phyloP scores from a whole-genome alignment of 2,329 filamentous ascomycete species.

The Talaromyces sp. region DNA sequence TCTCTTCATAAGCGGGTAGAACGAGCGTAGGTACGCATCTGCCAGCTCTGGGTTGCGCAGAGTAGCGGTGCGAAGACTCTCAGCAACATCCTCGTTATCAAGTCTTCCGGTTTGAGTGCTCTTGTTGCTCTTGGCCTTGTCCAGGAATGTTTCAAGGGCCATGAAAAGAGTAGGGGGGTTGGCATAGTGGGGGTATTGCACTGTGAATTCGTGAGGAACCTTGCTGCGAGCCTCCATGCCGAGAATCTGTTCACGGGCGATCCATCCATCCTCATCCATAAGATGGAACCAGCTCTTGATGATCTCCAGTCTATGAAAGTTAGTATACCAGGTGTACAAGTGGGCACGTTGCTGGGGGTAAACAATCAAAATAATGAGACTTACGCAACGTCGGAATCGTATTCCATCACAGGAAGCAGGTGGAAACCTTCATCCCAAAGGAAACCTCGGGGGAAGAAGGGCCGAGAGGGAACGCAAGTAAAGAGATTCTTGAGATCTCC shows the following conservation, averaged over 20 bases:
- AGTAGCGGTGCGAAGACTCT: conserved; percentile 63
- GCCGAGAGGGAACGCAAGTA: conserved; percentile 85
- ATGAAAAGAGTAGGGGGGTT: conserved; percentile 96
- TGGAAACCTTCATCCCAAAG: conserved; percentile 99
- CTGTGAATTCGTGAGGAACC: conserved; percentile 88
- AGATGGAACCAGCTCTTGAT: conserved; percentile 94
- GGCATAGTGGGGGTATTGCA: conserved; percentile 95
- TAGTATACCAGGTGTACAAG: conserved; percentile 19
- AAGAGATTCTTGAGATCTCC: conserved; percentile 89
- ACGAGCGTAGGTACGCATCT: conserved; percentile 69
- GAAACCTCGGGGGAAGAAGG: conserved; percentile 96
- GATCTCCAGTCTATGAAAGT: conserved; percentile 64
- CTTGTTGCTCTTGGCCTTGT: conserved; percentile 65
- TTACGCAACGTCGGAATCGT: conserved; percentile 83
- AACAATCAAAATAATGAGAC: conserved; percentile 23
- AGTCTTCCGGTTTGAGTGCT: conserved; percentile 29
- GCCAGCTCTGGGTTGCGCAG: conserved; percentile 69
- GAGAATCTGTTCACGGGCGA: conserved; percentile 92
- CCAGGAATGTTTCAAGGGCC: conserved; percentile 79
- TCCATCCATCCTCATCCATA: conserved; percentile 98
- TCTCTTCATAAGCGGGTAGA: conserved; percentile 84
- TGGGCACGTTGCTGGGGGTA: neutral
- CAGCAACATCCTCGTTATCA: conserved; percentile 33
- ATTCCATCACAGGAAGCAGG: conserved; percentile 85
- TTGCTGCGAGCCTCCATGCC: conserved; percentile 91